phyloP scores from a whole-genome alignment of 495 filamentous ascomycete genomes.

The Penicillium alfredii region DNA sequence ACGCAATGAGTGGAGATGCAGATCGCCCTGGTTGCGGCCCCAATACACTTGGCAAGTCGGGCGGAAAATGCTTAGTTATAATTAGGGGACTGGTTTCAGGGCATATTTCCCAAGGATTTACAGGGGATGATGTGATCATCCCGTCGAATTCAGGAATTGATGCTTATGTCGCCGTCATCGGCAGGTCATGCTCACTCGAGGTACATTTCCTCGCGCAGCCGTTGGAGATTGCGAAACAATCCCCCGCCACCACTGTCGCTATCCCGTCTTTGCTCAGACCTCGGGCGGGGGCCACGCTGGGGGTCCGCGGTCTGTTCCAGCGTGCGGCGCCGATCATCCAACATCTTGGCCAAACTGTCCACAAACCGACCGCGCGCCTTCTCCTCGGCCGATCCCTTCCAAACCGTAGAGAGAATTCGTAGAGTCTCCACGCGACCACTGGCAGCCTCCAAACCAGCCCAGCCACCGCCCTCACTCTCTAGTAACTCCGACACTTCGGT shows the following conservation, averaged over 20 bases:
- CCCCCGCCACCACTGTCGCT: conserved; percentile 54
- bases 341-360: conserved; percentile 60
- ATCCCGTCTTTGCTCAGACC: conserved; percentile 26
- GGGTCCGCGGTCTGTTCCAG: conserved; percentile 47
- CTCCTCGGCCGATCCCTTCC: conserved; percentile 92
- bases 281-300: conserved; percentile 20
- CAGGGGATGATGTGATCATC: too few relatives aligned
- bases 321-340: conserved; percentile 51
- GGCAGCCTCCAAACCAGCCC: conserved; percentile 57
- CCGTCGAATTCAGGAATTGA: background rate
- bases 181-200: conserved; percentile 39
- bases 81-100: too few relatives aligned
- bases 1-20: conserved; percentile 22
- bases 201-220: conserved; percentile 69
- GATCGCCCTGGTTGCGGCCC: too few relatives aligned
- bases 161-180: conserved; percentile 3
- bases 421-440: conserved; percentile 64
- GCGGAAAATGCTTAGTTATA: too few relatives aligned
- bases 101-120: too few relatives aligned
- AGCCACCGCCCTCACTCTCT: conserved; percentile 37
- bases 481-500: conserved; percentile 67
- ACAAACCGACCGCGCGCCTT: conserved; percentile 77
- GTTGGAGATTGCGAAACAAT: conserved; percentile 73
- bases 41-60: too few relatives aligned
- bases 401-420: conserved; percentile 65